Percentiles rank a stretch among this genome's conserved stretches.
These are phyloP conservation scores for Globisporangium mamillatum DNA, from an alignment of 352 stramenopile species.

Conservation along the genomic window DNA sequence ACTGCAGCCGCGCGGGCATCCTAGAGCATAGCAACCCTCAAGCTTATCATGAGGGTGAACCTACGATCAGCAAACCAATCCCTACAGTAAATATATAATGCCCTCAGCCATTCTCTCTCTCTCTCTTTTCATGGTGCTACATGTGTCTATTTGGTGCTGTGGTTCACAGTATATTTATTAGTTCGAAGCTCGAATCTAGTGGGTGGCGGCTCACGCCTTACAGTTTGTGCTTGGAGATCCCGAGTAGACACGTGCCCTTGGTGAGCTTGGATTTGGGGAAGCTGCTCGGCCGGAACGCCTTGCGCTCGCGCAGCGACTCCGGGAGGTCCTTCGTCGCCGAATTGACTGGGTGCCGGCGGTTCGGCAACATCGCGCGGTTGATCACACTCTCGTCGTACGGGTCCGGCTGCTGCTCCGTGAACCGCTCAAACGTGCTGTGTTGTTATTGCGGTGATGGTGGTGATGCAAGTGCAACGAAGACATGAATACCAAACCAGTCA, in stretches of 20 bases:
- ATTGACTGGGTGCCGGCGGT: conserved; percentile 66
- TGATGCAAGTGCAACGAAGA: neutral
- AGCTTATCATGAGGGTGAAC: neutral
- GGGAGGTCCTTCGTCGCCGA: conserved; percentile 59
- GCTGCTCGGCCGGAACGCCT: conserved; percentile 59
- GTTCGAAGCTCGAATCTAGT: neutral
- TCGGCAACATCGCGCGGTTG: conserved; percentile 70
- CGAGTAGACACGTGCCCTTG: conserved; percentile 62
- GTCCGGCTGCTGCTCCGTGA: conserved; percentile 57
- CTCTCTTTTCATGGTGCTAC: neutral
- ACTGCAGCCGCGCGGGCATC: conserved; percentile 18
- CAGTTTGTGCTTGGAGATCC: conserved; percentile 76
- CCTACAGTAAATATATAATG: conserved; percentile 17
- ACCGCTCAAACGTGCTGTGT: conserved; percentile 59
- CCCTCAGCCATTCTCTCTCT: neutral
- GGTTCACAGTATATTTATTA: neutral
- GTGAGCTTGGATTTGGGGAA: conserved; percentile 77
- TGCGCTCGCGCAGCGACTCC: conserved; percentile 60
- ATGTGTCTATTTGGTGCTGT: neutral
- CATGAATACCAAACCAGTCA: neutral
- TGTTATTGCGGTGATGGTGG: no score
- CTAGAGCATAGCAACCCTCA: conserved; percentile 16
- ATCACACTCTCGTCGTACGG: conserved; percentile 75
- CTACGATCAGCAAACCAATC: neutral
- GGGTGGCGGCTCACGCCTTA: conserved; percentile 22